A percentile compares a stretch with the other conserved stretches of the same genome.
phyloP scores from a whole-genome alignment of 495 filamentous ascomycete genomes.

The Penicillium macrosclerotiorum region DNA sequence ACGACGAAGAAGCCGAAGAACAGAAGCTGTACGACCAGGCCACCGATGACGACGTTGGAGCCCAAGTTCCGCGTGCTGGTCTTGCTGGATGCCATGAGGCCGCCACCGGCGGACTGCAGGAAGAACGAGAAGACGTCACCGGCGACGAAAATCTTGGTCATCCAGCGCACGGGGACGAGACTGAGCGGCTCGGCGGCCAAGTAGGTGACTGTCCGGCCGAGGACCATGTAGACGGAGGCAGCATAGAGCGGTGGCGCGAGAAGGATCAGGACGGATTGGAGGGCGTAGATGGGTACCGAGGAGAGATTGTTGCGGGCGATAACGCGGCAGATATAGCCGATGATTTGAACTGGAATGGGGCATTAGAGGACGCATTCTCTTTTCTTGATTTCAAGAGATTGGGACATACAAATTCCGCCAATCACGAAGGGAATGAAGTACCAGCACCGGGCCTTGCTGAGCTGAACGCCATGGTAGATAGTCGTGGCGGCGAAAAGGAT shows the following conservation, averaged over 20 bases:
- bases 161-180: constrained; percentile 24
- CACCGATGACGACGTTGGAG: constrained; percentile 44
- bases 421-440: constrained; percentile 30
- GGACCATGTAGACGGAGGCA: constrained; percentile 59
- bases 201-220: constrained; percentile 50
- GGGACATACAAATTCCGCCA: constrained; percentile 28
- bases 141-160: constrained; percentile 38
- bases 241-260: constrained; percentile 53
- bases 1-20: constrained; percentile 48
- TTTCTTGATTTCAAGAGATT: no score
- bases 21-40: constrained; percentile 41
- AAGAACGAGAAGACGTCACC: constrained; percentile 38
- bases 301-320: constrained; percentile 30
- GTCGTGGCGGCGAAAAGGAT: constrained; percentile 19
- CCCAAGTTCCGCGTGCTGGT: constrained; percentile 21
- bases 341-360: constrained; percentile 57
- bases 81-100: constrained; percentile 17
- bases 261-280: constrained; percentile 40
- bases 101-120: constrained; percentile 30
- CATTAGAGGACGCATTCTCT: no score
- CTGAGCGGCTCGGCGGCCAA: constrained; percentile 40
- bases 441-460: constrained; percentile 24
- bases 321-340: constrained; percentile 58
- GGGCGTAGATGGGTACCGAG: constrained; percentile 30
- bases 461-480: constrained; percentile 15